These are phyloP conservation scores for Silene conica DNA, from an alignment of 148 eudicot genomes.

Conservation along the genomic window DNA sequence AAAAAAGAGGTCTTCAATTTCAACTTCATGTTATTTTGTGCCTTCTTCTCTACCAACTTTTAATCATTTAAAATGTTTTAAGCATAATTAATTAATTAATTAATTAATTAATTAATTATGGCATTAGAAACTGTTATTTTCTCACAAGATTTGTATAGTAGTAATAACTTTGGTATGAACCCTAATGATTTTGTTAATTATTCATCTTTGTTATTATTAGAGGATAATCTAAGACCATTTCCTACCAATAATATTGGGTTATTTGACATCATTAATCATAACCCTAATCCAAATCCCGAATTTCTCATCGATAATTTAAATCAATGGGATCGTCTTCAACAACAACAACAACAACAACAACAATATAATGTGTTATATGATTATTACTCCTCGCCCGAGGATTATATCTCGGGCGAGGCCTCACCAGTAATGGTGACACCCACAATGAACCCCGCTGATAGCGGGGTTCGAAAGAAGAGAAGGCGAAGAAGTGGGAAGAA, in stretches of 20 bases:
- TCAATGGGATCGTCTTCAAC: constrained; percentile 17
- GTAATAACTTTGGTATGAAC: constrained; percentile 4
- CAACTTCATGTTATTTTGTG: background rate
- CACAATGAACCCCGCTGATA: background rate
- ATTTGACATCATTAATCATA: background rate
- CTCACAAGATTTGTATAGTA: constrained; percentile 36
- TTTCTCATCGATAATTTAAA: background rate
- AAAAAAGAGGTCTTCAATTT: no score
- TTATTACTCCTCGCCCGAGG: constrained; percentile 37
- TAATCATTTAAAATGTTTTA: background rate
- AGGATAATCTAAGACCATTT: constrained; percentile 12
- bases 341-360: background rate
- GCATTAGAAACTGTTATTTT: constrained; percentile 44
- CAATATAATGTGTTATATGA: constrained; percentile 14
- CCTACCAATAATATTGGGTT: constrained; percentile 13
- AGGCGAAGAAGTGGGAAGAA: constrained; percentile 54
- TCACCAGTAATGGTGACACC: constrained; percentile 7
- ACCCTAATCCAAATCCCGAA: constrained; percentile 9
- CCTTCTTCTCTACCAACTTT: constrained; percentile 3
- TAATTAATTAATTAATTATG: constrained; percentile 28
- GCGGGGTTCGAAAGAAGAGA: constrained; percentile 36
- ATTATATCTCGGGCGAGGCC: constrained; percentile 20
- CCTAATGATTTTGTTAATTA: constrained; percentile 18
- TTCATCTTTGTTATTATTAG: constrained; percentile 8
- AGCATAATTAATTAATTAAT: no score